phyloP scores from a whole-genome alignment of 2,329 filamentous ascomycete genomes.

The Calonectria naviculata region DNA sequence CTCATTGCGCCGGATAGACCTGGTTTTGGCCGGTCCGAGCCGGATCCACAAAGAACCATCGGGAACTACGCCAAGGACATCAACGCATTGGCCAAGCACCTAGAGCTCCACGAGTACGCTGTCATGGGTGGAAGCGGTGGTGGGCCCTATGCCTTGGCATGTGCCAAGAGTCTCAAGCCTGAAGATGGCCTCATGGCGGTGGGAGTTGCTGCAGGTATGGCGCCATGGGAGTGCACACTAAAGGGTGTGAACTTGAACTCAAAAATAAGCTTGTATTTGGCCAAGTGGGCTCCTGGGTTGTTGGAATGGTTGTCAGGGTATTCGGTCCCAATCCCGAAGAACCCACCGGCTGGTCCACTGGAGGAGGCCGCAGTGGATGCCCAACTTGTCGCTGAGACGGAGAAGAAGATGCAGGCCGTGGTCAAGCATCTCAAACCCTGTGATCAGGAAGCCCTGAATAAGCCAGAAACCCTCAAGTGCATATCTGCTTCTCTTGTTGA shows the following conservation, averaged over 20 bases:
- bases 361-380: conserved; percentile 5
- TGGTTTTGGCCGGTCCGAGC: conserved; percentile 20
- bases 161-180: conserved; percentile 8
- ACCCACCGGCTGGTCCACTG: not conserved
- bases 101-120: conserved; percentile 4
- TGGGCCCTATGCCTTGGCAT: conserved; percentile 23
- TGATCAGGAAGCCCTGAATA: conserved; percentile 15
- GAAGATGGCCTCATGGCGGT: conserved; percentile 19
- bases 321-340: not conserved
- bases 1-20: conserved; percentile 24
- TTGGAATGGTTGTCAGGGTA: conserved; percentile 7
- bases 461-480: not conserved
- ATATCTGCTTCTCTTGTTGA: conserved; percentile 7
- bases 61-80: conserved; percentile 17
- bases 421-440: conserved; percentile 4
- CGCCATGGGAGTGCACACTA: conserved; percentile 10
- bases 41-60: conserved; percentile 7
- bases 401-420: not conserved
- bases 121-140: conserved; percentile 23
- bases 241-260: conserved; percentile 18
- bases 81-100: conserved; percentile 10
- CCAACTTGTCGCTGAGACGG: not conserved
- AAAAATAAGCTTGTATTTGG: conserved; percentile 8
- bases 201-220: conserved; percentile 9
- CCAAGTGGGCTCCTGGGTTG: conserved; percentile 14